Percentiles rank a stretch among this genome's conserved stretches.
phyloP scores from a whole-genome alignment of 371 early-diverging fungal genomes.

The Circinella umbellata region DNA sequence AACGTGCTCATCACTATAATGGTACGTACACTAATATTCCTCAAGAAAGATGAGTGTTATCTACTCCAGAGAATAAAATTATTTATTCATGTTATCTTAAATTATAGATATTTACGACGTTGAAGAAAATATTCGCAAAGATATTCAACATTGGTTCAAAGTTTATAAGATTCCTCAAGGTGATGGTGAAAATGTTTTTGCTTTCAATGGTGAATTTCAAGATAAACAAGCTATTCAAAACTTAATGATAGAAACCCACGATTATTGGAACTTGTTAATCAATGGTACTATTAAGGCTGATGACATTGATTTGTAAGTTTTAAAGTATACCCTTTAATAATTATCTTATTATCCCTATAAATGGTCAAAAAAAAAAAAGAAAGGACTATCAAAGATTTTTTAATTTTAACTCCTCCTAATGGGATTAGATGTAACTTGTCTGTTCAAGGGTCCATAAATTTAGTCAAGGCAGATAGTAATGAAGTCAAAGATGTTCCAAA shows the following conservation, averaged over 20 bases:
- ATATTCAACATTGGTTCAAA: conserved; percentile 12
- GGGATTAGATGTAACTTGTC: neutral
- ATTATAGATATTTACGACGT: conserved; percentile 14
- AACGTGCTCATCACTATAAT: conserved; percentile 84
- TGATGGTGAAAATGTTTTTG: conserved; percentile 5
- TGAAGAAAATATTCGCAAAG: conserved; percentile 1
- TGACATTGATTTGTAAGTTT: conserved; percentile 6
- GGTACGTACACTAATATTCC: conserved; percentile 27
- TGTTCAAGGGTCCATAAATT: neutral
- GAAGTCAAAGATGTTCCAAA: neutral
- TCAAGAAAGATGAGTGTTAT: no score
- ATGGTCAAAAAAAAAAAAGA: no score
- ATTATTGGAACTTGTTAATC: conserved; percentile 13
- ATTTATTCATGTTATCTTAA: neutral
- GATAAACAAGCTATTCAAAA: neutral
- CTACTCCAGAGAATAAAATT: no score
- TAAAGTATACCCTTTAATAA: no score
- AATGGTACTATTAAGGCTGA: conserved; percentile 4
- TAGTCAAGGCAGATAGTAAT: neutral
- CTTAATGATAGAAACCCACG: conserved; percentile 10
- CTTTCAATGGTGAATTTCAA: conserved; percentile 10
- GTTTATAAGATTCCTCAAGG: conserved; percentile 20
- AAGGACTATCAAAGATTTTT: no score
- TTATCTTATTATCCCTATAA: no score
- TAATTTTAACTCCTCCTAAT: no score